Evolutionary conservation across 371 early-diverging fungal species (phyloP).

Genomic region (Mucor irregularis): DNA sequence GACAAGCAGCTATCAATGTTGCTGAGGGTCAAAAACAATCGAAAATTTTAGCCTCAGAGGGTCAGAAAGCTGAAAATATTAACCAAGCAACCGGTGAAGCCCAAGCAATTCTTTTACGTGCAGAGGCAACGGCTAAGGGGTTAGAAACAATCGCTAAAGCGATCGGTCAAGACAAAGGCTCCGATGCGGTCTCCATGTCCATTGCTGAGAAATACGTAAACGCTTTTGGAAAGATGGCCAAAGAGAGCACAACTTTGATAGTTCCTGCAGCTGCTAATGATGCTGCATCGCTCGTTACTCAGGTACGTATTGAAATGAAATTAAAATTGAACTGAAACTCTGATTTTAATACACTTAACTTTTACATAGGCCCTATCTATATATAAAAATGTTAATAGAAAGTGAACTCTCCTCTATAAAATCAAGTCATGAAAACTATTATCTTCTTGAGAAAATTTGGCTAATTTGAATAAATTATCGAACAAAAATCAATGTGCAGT

Average conservation of each 20-base stretch:
- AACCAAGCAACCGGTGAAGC: neutral
- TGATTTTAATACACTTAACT: no score
- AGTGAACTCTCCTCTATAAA: neutral
- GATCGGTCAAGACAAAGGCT: neutral
- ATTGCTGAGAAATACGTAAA: conserved; percentile 1
- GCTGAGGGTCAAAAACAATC: neutral
- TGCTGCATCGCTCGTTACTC: neutral
- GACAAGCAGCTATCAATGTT: conserved; percentile 5
- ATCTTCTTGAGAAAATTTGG: no score
- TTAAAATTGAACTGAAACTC: no score
- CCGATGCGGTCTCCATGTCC: conserved; percentile 1
- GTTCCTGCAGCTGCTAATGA: conserved; percentile 4
- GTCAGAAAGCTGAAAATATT: neutral
- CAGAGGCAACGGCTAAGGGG: neutral
- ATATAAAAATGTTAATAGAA: neutral
- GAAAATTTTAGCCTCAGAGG: neutral
- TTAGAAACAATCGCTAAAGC: neutral
- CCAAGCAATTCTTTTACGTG: neutral
- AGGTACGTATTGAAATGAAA: no score
- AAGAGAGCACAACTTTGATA: conserved; percentile 1
- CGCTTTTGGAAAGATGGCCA: neutral
- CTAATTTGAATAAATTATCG: no score
- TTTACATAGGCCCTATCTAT: neutral
- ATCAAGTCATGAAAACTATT: no score
- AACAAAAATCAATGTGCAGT: no score